Base-by-base conservation (phyloP, 225 moss, liverwort and hornwort species). In the Bryum argenteum region DNA sequence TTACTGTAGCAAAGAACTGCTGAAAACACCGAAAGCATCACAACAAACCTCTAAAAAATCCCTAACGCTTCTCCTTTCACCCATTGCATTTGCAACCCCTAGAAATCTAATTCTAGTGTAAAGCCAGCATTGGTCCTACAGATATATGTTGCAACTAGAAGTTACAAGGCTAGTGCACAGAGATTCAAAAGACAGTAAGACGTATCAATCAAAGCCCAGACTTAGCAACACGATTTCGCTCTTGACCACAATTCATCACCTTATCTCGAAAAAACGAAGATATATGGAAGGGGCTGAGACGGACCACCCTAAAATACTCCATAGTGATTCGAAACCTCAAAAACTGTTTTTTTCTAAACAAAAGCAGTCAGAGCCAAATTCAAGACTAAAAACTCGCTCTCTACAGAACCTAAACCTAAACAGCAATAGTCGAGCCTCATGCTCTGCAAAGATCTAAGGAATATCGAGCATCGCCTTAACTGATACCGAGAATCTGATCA, bases 361-460 rank as follows among this genome's bases (percentile, higher is more conserved):
- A 58, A 77, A 43, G 58, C 71, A 52, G 18, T 11, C 51, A 2
- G 44, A n/a, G n/a, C n/a, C 10, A 24, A 63, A 42, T 71, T 8
- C 13, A 20, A 67, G 37, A 48, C 67, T 18, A n/a, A 26, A 4
- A 71, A 55, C 15, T 21, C 7, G 57, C 26, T 26, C n/a, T n/a
- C n/a, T n/a, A n/a, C n/a, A n/a, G n/a, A n/a, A n/a, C n/a, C n/a
- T n/a, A n/a, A n/a, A n/a, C n/a, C n/a, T n/a, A n/a, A n/a, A n/a
- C n/a, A n/a, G n/a, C n/a, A n/a, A n/a, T n/a, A n/a, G n/a, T n/a
- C n/a, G n/a, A n/a, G n/a, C n/a, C n/a, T n/a, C n/a, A n/a, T n/a
- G n/a, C n/a, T n/a, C n/a, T n/a, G n/a, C n/a, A n/a, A n/a, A n/a
- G 33, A 33, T 33, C 33, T 6, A 4, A 33, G 33, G 33, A 6